Base-by-base conservation (phyloP, 2,329 filamentous ascomycete genomes). In the Neocatenulostroma microsporum region DNA sequence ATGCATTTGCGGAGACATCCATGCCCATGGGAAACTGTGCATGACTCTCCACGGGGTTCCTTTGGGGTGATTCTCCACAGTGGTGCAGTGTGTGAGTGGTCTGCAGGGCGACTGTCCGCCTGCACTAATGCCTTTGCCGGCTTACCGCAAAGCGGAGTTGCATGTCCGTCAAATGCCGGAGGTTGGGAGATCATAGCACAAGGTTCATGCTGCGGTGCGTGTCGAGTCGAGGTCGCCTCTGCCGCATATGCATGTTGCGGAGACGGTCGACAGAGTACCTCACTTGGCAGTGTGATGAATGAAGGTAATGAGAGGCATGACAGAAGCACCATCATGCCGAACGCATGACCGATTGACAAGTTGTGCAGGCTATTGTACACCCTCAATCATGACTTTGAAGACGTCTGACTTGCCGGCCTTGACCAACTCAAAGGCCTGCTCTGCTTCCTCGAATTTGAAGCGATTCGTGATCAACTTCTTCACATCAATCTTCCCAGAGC, bases 361-460 rank as follows among this genome's bases (percentile, higher is more conserved):
- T 9, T n/a, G 20, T 13, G 11, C 23, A 13, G 13, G 14, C 34
- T 48, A 49, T 18, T 51, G 46, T 19, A 63, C 61, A 13, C 63
- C 62, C 25, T 61, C 56, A 39, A 69, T 68, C 9, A 68, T 57
- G 2, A 68, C 65, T 43, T 68, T 67, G 33, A 68, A 57, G 0
- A 66, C 60, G 32, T 60, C 45, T 12, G 37, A 30, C 34, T 56
- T 57, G 2, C 54, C 60, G 26, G 59, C 54, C 26, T 60, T 62
- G 1, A 69, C 65, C 20, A 65, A 39, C 34, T 69, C 61, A 42
- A 73, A 73, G 0, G 69, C 69, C 30, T 69, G 51, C 37, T 68
- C 64, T 1, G 68, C 63, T 20, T 70, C 44, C 33, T 70, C 66
- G 40, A 70, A 69, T 17, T 55, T 56, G 48, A 55, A 66, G 3